phyloP scores from a whole-genome alignment of 192 early-diverging fungal genomes.

The Oehlia diaphana region DNA sequence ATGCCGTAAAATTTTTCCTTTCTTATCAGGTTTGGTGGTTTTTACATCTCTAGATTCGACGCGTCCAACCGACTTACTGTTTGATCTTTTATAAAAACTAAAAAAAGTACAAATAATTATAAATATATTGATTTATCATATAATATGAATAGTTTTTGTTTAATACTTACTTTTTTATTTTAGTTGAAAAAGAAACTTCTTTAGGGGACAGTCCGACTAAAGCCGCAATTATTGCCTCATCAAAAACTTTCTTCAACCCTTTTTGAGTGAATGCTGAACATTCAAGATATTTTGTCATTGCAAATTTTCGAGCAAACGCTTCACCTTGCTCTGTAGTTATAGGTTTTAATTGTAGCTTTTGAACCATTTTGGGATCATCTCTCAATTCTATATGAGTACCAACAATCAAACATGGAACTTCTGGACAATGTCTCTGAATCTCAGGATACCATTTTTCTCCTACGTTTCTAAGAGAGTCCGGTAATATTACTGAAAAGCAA shows the following conservation, averaged over 20 bases:
- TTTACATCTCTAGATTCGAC: too few relatives aligned
- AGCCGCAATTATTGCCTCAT: conserved; percentile 98
- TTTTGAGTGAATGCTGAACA: conserved; percentile 90
- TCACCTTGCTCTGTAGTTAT: conserved; percentile 79
- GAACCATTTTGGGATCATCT: conserved; percentile 76
- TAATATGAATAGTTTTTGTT: too few relatives aligned
- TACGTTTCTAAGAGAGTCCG: conserved; percentile 91
- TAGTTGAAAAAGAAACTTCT: conserved; percentile 71
- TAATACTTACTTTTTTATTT: not conserved
- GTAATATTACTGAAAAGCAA: conserved; percentile 90
- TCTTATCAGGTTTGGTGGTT: too few relatives aligned
- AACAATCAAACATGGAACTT: conserved; percentile 91
- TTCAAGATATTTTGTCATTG: conserved; percentile 94
- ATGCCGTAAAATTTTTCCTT: too few relatives aligned
- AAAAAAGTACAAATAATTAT: too few relatives aligned
- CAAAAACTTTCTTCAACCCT: conserved; percentile 95
- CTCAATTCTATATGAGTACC: conserved; percentile 89
- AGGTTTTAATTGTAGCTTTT: conserved; percentile 78
- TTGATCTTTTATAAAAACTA: too few relatives aligned
- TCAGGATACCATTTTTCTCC: conserved; percentile 97
- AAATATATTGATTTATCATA: too few relatives aligned
- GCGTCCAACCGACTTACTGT: too few relatives aligned
- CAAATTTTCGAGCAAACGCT: conserved; percentile 76
- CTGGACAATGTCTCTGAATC: conserved; percentile 93
- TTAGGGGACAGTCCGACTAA: conserved; percentile 85